Evolutionary conservation across 768 basidiomycete genomes (phyloP), one percentile per base, ranked within the genome.

Genomic region (Boletus pseudopeckii): DNA sequence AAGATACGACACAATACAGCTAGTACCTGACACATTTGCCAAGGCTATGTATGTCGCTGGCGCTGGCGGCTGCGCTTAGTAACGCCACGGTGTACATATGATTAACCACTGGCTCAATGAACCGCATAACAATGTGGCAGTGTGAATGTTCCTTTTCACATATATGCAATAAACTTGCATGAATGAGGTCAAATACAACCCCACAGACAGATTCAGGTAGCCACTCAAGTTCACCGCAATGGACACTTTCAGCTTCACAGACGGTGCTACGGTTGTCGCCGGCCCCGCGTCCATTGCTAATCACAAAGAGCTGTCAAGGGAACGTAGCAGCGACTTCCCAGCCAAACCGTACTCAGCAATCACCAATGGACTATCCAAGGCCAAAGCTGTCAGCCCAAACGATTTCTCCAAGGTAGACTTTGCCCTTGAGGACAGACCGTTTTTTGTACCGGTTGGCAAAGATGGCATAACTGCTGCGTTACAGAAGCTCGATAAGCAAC

Each of bases 381-480:
- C 48, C 47, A 55, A 38, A 45, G 6, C 56, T 56, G 43, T 54
- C 34, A 64, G 43, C 32, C 64, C 45, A 34, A 69, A 69, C 48
- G 72, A 75, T 39, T 82, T 84, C 58, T 66, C 77, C 52, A 77
- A 70, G 18, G 69, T 72, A 33, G 82, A 86, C 47, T 80, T 81
- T 56, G 70, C 71, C 26, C 58, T 81, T 7, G 77, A 81, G 53
- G 80, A 84, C 28, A 72, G 85, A 40, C 84, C 85, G 0, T 91
- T 89, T 74, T 86, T 90, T 59, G 76, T 92, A 44, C 77, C 73
- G 3, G 88, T 92, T 52, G 78, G 76, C 15, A 82, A 80, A 62
- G 77, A 77, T n/a, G 88, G 89, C 41, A 64, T 91, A 30, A 79
- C 85, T 54, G 77, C 69, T 32, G 91, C 91, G 9, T 68, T 92